A percentile compares a stretch with the other conserved stretches of the same genome.
phyloP scores from a whole-genome alignment of 2,329 filamentous ascomycete genomes.

The Phoma sp. region DNA sequence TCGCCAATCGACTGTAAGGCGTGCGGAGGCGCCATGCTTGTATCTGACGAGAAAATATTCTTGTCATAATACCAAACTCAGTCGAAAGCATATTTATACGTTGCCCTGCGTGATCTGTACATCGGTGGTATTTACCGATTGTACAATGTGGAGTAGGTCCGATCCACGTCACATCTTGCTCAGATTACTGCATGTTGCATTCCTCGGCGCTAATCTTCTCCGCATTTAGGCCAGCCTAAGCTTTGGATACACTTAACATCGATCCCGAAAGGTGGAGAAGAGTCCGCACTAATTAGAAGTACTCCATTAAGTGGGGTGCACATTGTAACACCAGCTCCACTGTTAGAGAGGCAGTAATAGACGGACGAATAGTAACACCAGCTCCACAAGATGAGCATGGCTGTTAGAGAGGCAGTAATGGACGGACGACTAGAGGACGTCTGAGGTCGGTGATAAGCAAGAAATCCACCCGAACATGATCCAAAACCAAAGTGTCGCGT shows the following conservation, averaged over 20 bases:
- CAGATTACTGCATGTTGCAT: not conserved
- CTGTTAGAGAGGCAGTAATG: no score
- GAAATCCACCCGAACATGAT: not conserved
- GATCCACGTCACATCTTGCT: not conserved
- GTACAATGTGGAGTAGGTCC: not conserved
- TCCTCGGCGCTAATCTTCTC: no score
- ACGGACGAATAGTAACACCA: no score
- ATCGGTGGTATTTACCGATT: not conserved
- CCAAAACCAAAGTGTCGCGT: not conserved
- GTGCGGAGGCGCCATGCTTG: not conserved
- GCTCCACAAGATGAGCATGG: no score
- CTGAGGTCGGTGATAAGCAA: not conserved
- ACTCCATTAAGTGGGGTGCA: not conserved
- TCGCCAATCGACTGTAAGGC: not conserved
- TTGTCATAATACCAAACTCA: not conserved
- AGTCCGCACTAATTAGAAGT: not conserved
- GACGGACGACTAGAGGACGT: not conserved
- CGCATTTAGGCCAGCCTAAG: not conserved
- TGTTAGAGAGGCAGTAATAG: no score
- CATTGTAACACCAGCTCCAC: not conserved
- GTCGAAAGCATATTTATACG: not conserved
- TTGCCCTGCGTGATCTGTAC: not conserved
- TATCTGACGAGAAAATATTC: not conserved
- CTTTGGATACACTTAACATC: not conserved
- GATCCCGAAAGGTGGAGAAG: not conserved